Base-by-base conservation (phyloP, 2,329 filamentous ascomycete genomes). In the Rhynchosporium agropyri region DNA sequence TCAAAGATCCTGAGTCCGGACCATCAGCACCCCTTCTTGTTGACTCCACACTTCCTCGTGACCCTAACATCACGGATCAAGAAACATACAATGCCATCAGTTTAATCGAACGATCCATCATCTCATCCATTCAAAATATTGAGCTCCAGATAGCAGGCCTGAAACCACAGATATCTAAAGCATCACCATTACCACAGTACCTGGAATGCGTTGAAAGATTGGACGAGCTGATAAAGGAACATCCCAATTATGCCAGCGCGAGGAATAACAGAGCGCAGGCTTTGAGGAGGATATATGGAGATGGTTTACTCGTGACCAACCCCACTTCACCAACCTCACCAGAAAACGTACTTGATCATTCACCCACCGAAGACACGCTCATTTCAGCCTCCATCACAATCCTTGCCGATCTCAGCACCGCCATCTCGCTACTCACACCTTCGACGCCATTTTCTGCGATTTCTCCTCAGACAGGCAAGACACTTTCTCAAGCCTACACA, bases 191-290 rank as follows among this genome's bases (percentile, higher is more conserved):
- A 76, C 1, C 73, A 69, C n/a, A 73, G 76, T 88, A 86, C 69
- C 77, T 75, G 31, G 65, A 75, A 42, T 80, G 80, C 59, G 74
- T 87, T 20, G 72, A 74, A 9, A 75, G 78, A 5, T 77, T 93
- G 4, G 79, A 81, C 36, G 72, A 75, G 2, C 78, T 92, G 38
- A 83, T 92, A 46, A 71, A 77, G 2, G 75, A 82, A 29, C 74
- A 85, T 59, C 88, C 89, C 3, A 75, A 78, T 38, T 93, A 93
- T 74, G 89, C 89, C 28, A 90, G 88, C 66, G 88, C 86, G 5
- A 83, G 85, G 63, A 89, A 92, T 73, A 93, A 94, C 75, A 82
- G 89, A 56, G 90, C 88, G 2, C 90, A 93, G 74, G 81, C 88
- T 8, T 70, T 83, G 36, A 78, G 88, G 28, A 79, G 88, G 54